Percentiles rank a stretch among this genome's conserved stretches.
phyloP scores from a whole-genome alignment of 2,329 filamentous ascomycete species.

The Claviceps capensis region DNA sequence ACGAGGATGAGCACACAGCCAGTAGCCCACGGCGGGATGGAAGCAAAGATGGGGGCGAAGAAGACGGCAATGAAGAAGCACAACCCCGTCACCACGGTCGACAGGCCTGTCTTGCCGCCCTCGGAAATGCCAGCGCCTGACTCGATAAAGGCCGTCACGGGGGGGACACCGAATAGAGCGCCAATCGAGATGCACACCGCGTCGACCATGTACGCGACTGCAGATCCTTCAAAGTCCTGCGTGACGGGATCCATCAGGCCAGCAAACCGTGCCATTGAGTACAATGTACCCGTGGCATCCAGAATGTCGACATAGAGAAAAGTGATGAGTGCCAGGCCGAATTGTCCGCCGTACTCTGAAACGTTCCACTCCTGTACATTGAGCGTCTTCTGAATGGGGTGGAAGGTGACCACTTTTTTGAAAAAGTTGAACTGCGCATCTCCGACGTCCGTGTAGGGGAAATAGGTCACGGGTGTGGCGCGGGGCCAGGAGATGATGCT shows the following conservation, averaged over 20 bases:
- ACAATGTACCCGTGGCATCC: slow-evolving; percentile 74
- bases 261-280: slow-evolving; percentile 79
- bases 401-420: slow-evolving; percentile 75
- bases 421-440: slow-evolving; percentile 71
- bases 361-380: slow-evolving; percentile 64
- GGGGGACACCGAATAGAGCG: slow-evolving; percentile 61
- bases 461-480: slow-evolving; percentile 62
- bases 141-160: slow-evolving; percentile 78
- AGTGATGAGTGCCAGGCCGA: slow-evolving; percentile 72
- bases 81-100: slow-evolving; percentile 61
- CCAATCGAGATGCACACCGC: slow-evolving; percentile 68
- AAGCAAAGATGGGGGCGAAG: slow-evolving; percentile 83
- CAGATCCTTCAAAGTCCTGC: slow-evolving; percentile 77
- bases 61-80: slow-evolving; percentile 82
- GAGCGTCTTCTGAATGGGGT: slow-evolving; percentile 56
- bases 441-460: slow-evolving; percentile 58
- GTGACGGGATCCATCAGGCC: slow-evolving; percentile 69
- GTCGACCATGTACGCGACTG: slow-evolving; percentile 73
- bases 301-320: slow-evolving; percentile 87
- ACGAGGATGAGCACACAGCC: slow-evolving; percentile 80
- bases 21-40: slow-evolving; percentile 79
- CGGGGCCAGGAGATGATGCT: slow-evolving; percentile 84
- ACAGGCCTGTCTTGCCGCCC: slow-evolving; percentile 75
- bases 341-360: slow-evolving; percentile 54
- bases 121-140: slow-evolving; percentile 84